Base-by-base conservation (phyloP, 139 green algal species). In the Asterochloris erici region DNA sequence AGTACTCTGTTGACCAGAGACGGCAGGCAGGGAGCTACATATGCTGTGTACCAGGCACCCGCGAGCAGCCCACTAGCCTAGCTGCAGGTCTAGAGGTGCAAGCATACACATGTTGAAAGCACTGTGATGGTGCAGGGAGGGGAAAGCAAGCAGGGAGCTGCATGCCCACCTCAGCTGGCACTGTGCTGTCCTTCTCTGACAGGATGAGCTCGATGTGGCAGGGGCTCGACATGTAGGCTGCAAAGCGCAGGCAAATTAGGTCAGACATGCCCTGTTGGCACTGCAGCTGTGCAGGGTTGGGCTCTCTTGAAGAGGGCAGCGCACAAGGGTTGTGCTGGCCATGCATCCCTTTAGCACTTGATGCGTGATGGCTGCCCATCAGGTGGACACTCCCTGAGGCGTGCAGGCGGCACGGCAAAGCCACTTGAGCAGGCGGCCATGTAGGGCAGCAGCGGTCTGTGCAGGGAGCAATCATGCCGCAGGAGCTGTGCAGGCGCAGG, bases 201-300 rank as follows among this genome's bases (percentile, higher is more conserved):
- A 99, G 88, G 63, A 93, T 95, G 75, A 99, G 89, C 92, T 99
- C 96, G 29, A 99, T 92, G 90, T 99, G 97, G 94, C 92, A 98
- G 54, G 97, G 97, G 68, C 84, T 94, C 69, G 91, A 97, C 97
- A 98, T 98, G 96, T 98, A 99, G 68, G 95, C 87, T 90, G 86
- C 74, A 79, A 9, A 60, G 15, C 63, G 74, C 28, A 63, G 17
- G 12, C 26, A 19, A 9, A 69, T 6, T 10, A 54, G 38, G 38
- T 54, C 38, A 54, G 4, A 54, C 38, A n/a, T n/a, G n/a, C n/a
- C n/a, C n/a, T 54, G 38, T 6, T 6, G 38, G 38, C 38, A 54
- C 38, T 54, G 38, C 38, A 54, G 38, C 38, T 54, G 38, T 54
- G 2, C 6, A 54, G 38, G 38, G 38, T 54, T 54, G 38, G 2